These are phyloP conservation scores for Didymosphaeria variabile DNA, from an alignment of 2,329 filamentous ascomycete species.

Conservation along the genomic window DNA sequence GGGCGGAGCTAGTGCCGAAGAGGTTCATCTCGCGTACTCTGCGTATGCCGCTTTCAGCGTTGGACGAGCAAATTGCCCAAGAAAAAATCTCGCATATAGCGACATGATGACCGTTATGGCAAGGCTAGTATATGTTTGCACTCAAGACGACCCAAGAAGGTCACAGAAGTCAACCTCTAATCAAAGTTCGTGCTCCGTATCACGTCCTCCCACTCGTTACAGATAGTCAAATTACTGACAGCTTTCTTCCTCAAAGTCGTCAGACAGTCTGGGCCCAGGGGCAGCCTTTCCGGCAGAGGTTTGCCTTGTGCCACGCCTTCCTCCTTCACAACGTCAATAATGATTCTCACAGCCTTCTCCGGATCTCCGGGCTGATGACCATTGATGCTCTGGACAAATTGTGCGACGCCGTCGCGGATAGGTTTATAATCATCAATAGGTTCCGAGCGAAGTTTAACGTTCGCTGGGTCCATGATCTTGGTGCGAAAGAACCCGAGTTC, in stretches of 20 bases:
- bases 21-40: too few species aligned
- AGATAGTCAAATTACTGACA: not conserved
- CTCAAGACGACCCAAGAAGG: too few species aligned
- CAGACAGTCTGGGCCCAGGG: not conserved
- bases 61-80: too few species aligned
- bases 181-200: not conserved
- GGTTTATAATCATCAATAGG: conserved; percentile 23
- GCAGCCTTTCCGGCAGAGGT: not conserved
- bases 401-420: conserved; percentile 11
- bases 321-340: not conserved
- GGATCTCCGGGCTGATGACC: not conserved
- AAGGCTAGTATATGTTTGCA: too few species aligned
- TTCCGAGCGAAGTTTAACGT: not conserved
- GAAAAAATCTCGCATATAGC: too few species aligned
- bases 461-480: not conserved
- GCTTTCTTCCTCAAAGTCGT: not conserved
- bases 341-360: not conserved
- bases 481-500: not conserved
- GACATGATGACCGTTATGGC: too few species aligned
- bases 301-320: not conserved
- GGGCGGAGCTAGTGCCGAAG: too few species aligned
- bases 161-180: too few species aligned
- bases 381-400: conserved; percentile 20
- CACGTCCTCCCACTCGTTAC: not conserved
- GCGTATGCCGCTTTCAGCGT: too few species aligned